Evolutionary conservation across 2,329 filamentous ascomycete genomes (phyloP), one percentile per base, ranked within the genome.

Genomic region (Whalleya microplaca): DNA sequence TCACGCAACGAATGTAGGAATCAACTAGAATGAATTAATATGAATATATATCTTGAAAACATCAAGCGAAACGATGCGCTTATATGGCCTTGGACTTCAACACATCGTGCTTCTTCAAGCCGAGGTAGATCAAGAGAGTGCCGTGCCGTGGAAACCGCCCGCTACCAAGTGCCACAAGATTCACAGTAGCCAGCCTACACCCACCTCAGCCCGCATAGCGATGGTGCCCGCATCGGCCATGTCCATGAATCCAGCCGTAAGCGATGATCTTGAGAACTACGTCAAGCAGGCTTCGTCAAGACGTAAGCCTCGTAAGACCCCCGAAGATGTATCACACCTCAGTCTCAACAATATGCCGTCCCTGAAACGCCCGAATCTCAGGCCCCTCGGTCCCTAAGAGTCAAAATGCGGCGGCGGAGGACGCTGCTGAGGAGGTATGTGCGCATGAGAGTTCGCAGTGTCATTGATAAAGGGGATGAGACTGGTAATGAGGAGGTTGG

Each of bases 381-480:
- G n/a, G n/a, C n/a, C n/a, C n/a, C n/a, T n/a, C n/a, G n/a, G n/a
- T n/a, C n/a, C n/a, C n/a, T n/a, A n/a, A n/a, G n/a, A n/a, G n/a
- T n/a, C n/a, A n/a, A n/a, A n/a, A 81, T 81, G 0, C 66, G 81
- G 45, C 84, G 80, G 80, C 72, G 79, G 47, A 69, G 78, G 54
- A 75, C 76, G 60, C 59, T 84, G 57, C 64, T 84, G 53, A 84
- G 82, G 70, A 80, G 78, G 63, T 84, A 84, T 63, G 66, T 77
- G 21, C 61, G 69, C 49, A 66, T 73, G 60, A 79, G 80, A 6
- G 63, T 72, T 42, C 62, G 69, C 7, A 70, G 59, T 2, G 77
- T 84, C 1, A 71, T 72, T 48, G 77, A 77, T 53, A 80, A 84
- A 10, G 79, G 76, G 32, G 79, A 80, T 56, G 69, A 73, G n/a